phyloP scores from a whole-genome alignment of 2,329 filamentous ascomycete genomes.

The Ascochyta lentis region DNA sequence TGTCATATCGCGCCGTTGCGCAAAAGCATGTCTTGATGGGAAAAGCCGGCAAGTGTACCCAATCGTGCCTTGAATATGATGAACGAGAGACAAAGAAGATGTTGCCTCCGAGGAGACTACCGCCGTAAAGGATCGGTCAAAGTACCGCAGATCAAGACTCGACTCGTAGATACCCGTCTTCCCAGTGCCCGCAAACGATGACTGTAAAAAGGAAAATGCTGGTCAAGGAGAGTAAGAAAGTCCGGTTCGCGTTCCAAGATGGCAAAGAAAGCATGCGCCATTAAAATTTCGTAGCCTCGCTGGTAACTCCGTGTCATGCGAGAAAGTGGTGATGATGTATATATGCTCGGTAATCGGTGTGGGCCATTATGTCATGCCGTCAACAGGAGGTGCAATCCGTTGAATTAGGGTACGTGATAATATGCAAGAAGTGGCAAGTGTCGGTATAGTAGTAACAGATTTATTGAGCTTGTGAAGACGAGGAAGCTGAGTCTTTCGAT shows the following conservation, averaged over 20 bases:
- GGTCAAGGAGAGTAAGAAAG: slow-evolving; percentile 39
- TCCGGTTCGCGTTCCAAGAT: slow-evolving; percentile 40
- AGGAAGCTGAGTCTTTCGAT: slow-evolving; percentile 39
- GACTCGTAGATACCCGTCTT: slow-evolving; percentile 36
- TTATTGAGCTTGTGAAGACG: slow-evolving; percentile 29
- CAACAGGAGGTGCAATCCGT: slow-evolving; percentile 32
- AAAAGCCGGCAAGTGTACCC: slow-evolving; percentile 7
- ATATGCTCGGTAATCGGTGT: slow-evolving; percentile 31
- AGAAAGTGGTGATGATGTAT: slow-evolving; percentile 29
- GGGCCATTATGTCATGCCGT: slow-evolving; percentile 47
- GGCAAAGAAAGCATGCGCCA: slow-evolving; percentile 41
- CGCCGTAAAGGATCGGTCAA: slow-evolving; percentile 35
- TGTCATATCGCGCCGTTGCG: slow-evolving; percentile 10
- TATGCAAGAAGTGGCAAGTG: slow-evolving; percentile 17
- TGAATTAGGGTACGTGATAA: slow-evolving; percentile 29
- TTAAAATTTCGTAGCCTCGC: slow-evolving; percentile 48
- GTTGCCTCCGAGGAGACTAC: slow-evolving; percentile 2
- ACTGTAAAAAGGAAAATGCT: slow-evolving; percentile 30
- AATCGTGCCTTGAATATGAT: slow-evolving; percentile 20
- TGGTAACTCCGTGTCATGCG: slow-evolving; percentile 48
- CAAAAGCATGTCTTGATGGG: slow-evolving; percentile 9
- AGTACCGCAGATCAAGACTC: slow-evolving; percentile 29
- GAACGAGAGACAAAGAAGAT: slow-evolving; percentile 29
- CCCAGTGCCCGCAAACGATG: slow-evolving; percentile 27
- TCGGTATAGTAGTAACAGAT: slow-evolving; percentile 8